These are phyloP conservation scores for Rhizomucor pusillus DNA, from an alignment of 371 early-diverging fungal genomes.

Conservation along the genomic window DNA sequence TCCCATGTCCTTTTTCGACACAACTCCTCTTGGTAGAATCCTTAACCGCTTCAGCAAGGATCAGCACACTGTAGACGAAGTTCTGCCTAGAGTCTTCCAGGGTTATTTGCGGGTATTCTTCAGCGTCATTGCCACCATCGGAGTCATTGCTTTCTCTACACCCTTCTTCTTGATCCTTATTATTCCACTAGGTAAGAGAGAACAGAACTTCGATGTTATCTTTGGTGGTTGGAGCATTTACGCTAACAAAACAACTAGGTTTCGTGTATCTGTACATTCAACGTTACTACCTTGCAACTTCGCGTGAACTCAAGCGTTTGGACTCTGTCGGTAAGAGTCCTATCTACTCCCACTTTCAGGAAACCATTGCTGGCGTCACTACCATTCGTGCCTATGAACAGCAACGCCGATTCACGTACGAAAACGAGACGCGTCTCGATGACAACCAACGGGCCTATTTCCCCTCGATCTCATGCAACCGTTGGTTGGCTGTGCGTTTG, in stretches of 20 bases:
- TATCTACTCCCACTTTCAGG: slow-evolving; percentile 82
- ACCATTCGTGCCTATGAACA: slow-evolving; percentile 86
- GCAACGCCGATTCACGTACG: slow-evolving; percentile 65
- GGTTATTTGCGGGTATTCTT: slow-evolving; percentile 53
- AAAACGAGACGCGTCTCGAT: slow-evolving; percentile 77
- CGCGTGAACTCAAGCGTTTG: slow-evolving; percentile 77
- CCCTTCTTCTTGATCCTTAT: slow-evolving; percentile 59
- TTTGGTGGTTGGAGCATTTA: background rate
- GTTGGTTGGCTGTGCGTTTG: slow-evolving; percentile 91
- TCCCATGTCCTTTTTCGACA: slow-evolving; percentile 88
- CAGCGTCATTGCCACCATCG: slow-evolving; percentile 54
- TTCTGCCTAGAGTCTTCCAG: slow-evolving; percentile 62
- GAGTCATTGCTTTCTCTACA: slow-evolving; percentile 60
- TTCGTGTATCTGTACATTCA: slow-evolving; percentile 67
- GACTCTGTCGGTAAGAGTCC: slow-evolving; percentile 84
- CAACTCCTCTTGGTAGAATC: slow-evolving; percentile 86
- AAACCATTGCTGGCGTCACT: slow-evolving; percentile 69
- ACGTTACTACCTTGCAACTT: slow-evolving; percentile 67
- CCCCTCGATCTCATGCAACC: slow-evolving; percentile 76
- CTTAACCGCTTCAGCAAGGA: slow-evolving; percentile 89
- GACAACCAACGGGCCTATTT: slow-evolving; percentile 79
- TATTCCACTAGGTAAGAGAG: slow-evolving; percentile 46
- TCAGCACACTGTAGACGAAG: slow-evolving; percentile 80
- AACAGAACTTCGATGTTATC: background rate
- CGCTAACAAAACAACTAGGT: slow-evolving; percentile 15